These are phyloP conservation scores for Debaryomyces sp. DNA, from an alignment of 1,139 yeast genomes.

Conservation along the genomic window DNA sequence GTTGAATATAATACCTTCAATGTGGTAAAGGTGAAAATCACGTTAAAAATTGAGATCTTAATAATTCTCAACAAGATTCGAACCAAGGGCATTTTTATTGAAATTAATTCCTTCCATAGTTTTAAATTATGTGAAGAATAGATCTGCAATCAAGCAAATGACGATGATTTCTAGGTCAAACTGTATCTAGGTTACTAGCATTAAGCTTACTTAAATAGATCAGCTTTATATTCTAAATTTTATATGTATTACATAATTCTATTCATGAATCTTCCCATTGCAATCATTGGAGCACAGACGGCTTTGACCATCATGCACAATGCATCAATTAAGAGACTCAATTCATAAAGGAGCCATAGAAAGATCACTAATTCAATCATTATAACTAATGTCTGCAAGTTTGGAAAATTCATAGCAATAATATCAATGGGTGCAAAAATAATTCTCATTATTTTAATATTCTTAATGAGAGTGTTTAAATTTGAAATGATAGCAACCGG, in stretches of 20 bases:
- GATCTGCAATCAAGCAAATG: background rate
- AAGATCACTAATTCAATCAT: constrained; percentile 42
- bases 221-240: background rate
- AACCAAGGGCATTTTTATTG: background rate
- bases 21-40: background rate
- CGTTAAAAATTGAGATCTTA: background rate
- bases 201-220: background rate
- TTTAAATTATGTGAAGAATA: background rate
- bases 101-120: background rate
- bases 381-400: constrained; percentile 42
- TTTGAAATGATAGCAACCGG: constrained; percentile 29
- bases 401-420: constrained; percentile 42
- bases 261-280: constrained; percentile 49
- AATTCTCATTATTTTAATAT: constrained; percentile 38
- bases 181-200: background rate
- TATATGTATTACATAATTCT: constrained; percentile 30
- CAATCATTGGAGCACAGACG: constrained; percentile 52
- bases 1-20: background rate
- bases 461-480: constrained; percentile 37
- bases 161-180: background rate
- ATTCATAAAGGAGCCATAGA: constrained; percentile 47
- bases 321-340: constrained; percentile 47
- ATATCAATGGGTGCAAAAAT: constrained; percentile 48
- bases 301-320: constrained; percentile 52
- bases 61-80: background rate